Base-by-base conservation (phyloP, 176 grass and related monocot genomes). In the Lolium perenne region DNA sequence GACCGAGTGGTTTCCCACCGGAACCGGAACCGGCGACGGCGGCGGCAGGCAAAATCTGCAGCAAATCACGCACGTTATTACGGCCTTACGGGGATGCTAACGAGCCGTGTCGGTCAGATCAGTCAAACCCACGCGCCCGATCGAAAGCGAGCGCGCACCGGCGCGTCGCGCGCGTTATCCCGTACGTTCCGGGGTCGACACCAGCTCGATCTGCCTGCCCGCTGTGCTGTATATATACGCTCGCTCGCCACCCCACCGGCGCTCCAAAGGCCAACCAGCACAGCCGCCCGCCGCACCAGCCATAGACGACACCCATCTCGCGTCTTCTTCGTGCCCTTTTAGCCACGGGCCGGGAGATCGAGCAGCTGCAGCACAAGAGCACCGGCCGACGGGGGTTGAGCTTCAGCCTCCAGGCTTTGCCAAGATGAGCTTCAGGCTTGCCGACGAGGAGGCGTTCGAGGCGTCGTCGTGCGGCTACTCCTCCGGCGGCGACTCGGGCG, bases 401-500 rank as follows among this genome's bases (percentile, higher is more conserved):
- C 29, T 29, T 29, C n/a, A n/a, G n/a, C n/a, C n/a, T n/a, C n/a
- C n/a, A n/a, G n/a, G 80, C 29, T 7, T 35, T 40, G 72, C 57
- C 1, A n/a, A 68, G 69, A 86, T 69, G 25, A 85, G 86, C 84
- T 83, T 15, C 72, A 67, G 46, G 85, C 48, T 86, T 0, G 57
- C 70, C 4, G 77, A 86, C 25, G 83, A 84, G 55, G 89, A 95
- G 41, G 41, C 74, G 17, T 80, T 83, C 55, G 86, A 83, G 64
- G 8, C 76, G 76, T 54, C 63, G 54, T 84, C 78, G 7, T 83
- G 84, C 18, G 81, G 83, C 5, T 66, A 66, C 62, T 95, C 84
- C 20, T 95, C 83, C 78, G 77, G 77, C 29, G 80, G 76, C 26
- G 92, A 86, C 38, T 84, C 82, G 18, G 90, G 86, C 13, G 84